These are phyloP conservation scores for Brassica hybrid DNA, from an alignment of 441 rosid genomes.

Conservation along the genomic window DNA sequence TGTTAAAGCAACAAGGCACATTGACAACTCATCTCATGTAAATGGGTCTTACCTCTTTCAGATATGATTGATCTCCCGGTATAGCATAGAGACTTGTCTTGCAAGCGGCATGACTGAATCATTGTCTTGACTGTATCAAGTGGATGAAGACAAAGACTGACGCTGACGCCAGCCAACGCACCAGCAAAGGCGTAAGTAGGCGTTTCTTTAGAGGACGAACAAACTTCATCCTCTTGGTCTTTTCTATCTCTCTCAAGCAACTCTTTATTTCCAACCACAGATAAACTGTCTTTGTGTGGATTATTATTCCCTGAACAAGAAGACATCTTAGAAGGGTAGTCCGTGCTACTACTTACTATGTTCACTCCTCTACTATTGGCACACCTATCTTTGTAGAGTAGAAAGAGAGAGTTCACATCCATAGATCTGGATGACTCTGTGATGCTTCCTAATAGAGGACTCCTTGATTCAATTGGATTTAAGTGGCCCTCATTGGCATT, in stretches of 20 bases:
- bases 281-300: not conserved
- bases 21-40: constrained; percentile 17
- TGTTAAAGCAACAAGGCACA: constrained; percentile 10
- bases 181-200: constrained; percentile 64
- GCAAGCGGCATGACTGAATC: constrained; percentile 70
- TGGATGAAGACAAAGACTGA: constrained; percentile 94
- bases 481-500: constrained; percentile 30
- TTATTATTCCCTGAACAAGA: constrained; percentile 13
- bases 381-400: constrained; percentile 41
- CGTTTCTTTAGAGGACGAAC: constrained; percentile 40
- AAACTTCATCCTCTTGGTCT: constrained; percentile 36
- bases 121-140: constrained; percentile 88
- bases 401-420: constrained; percentile 20
- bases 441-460: constrained; percentile 7
- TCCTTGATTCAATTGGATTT: constrained; percentile 38
- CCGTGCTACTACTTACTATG: constrained; percentile 6
- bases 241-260: constrained; percentile 42
- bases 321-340: constrained; percentile 12
- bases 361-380: constrained; percentile 8
- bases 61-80: constrained; percentile 82
- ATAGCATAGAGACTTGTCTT: constrained; percentile 70
- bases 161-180: constrained; percentile 80
- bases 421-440: constrained; percentile 26
- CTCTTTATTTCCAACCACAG: constrained; percentile 12
- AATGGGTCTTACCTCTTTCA: constrained; percentile 67